Evolutionary conservation across 805 yeast species (phyloP), one percentile per base, ranked within the genome.

Genomic region (Candida loeiensis): DNA sequence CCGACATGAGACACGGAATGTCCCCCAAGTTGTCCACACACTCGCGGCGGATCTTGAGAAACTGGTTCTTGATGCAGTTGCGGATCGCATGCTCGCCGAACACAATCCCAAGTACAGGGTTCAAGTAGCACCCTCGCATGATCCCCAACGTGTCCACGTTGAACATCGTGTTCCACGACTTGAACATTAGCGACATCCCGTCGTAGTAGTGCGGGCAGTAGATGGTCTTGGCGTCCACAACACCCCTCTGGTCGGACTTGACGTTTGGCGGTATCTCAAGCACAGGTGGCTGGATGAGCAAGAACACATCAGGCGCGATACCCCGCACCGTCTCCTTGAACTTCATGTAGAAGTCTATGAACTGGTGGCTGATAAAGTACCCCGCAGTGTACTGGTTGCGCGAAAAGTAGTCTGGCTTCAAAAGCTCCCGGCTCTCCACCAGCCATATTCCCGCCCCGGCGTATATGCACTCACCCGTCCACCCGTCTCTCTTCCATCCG

Each of bases 201-300:
- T 91, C 99, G 57, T 91, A 91, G 58, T 82, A 91, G 61, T 91
- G 99, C 2, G 95, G 93, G 14, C 95, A 80, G 50, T 81, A 82
- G 1, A 85, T 79, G 0, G 91, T 81, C 37, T 74, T 75, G 1
- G 66, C 56, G 51, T 85, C 93, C 11, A 84, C 55, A n/a, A 80
- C 55, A 3, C 66, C 56, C 9, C 71, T 55, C 1, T 63, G 56
- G 30, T 76, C 71, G 9, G 71, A 73, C 43, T 70, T 71, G 45
- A 86, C 59, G 8, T 61, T 56, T 2, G 97, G 96, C 0, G 96
- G 96, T 3, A 73, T 54, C 49, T 79, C 82, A 45, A 90, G 66
- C 1, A 85, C 93, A 1, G 95, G 95, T 0, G 95, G 82, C 59
- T 89, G 95, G 49, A 88, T 59, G 20, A 89, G 69, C 9, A 85